Evolutionary conservation across 2,329 filamentous ascomycete genomes (phyloP).

Genomic region (Boeremia lycopersici): DNA sequence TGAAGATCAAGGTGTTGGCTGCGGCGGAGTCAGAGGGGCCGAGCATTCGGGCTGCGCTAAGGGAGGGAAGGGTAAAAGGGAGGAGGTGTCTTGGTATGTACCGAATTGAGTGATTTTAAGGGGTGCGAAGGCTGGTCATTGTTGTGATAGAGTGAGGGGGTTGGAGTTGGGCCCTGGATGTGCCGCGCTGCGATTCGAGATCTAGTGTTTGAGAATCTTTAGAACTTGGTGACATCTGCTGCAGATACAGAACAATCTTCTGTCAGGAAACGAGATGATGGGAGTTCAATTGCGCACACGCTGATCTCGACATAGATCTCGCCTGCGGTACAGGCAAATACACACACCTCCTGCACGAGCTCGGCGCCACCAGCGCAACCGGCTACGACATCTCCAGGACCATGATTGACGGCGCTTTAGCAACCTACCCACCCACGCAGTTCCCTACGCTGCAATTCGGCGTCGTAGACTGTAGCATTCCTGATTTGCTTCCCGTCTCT

Average conservation of each 20-base stretch:
- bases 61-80: slow-evolving; percentile 29
- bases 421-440: slow-evolving; percentile 20
- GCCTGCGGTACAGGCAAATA: slow-evolving; percentile 41
- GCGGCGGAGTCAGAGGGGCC: slow-evolving; percentile 30
- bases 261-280: too few species aligned
- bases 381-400: slow-evolving; percentile 38
- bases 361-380: slow-evolving; percentile 27
- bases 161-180: too few species aligned
- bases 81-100: slow-evolving; percentile 35
- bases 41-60: slow-evolving; percentile 27
- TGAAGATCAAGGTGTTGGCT: slow-evolving; percentile 31
- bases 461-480: slow-evolving; percentile 34
- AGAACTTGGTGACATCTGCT: too few species aligned
- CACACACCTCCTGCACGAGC: slow-evolving; percentile 27
- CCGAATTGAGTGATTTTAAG: not conserved
- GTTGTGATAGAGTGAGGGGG: too few species aligned
- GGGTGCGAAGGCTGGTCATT: not conserved
- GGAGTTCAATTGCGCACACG: not conserved
- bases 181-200: too few species aligned
- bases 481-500: not conserved
- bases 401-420: slow-evolving; percentile 32
- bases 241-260: too few species aligned
- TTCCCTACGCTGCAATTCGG: slow-evolving; percentile 28
- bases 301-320: slow-evolving; percentile 25
- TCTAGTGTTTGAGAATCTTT: too few species aligned